Conservation (phyloP, 768 basidiomycete species). For the Pleurotus eryngii region DNA sequence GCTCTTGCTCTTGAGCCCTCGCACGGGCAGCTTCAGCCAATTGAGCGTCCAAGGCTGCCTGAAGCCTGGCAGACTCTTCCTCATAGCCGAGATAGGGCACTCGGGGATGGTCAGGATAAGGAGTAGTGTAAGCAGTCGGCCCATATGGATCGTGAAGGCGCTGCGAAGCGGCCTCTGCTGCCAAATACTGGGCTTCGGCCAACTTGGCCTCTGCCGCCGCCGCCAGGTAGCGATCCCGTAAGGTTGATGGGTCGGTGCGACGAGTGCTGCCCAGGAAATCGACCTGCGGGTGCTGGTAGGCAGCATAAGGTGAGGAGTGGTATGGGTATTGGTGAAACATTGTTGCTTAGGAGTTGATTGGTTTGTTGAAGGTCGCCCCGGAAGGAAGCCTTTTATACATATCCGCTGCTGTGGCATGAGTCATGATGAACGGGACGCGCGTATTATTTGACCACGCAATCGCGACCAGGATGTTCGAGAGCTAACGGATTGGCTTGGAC, state of each 20-base stretch:
- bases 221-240: conserved; percentile 33
- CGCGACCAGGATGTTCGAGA: not conserved
- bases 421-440: not conserved
- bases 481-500: not conserved
- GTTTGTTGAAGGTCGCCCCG: not conserved
- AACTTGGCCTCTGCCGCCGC: conserved; percentile 33
- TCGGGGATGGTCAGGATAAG: conserved; percentile 1
- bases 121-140: conserved; percentile 14
- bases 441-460: not conserved
- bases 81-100: not conserved
- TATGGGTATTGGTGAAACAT: not conserved
- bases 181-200: conserved; percentile 35
- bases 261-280: not conserved
- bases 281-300: not conserved
- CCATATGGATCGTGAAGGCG: conserved; percentile 25
- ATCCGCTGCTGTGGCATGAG: not conserved
- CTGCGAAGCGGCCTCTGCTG: conserved; percentile 21
- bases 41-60: not conserved
- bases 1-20: not conserved
- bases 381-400: not conserved
- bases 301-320: not conserved
- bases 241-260: conserved; percentile 10
- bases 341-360: not conserved
- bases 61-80: not conserved
- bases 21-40: not conserved